Base-by-base conservation (phyloP, 371 early-diverging fungal species). In the Mortierella sp. region DNA sequence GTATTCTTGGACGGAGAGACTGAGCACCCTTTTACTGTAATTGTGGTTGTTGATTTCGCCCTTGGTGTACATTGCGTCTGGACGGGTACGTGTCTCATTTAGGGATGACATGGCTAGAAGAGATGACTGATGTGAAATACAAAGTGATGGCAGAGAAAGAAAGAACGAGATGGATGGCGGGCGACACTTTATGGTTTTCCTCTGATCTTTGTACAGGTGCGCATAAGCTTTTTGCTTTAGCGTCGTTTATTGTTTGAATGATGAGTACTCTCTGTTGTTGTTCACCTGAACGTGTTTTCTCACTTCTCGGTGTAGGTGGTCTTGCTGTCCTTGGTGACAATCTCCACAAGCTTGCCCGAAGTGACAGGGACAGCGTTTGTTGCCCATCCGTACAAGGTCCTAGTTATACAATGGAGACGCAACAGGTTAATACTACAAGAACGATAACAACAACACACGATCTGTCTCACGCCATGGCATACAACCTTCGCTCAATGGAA, bases 281-380 rank as follows among this genome's bases (percentile, higher is more conserved):
- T 60, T 16, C 34, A 2, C 8, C 31, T 31, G 34, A 31, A 16
- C 63, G 3, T 9, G 28, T 14, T 34, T 3, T 31, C 74, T 48
- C 82, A 81, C 76, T 85, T 85, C 82, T 85, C 86, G 50, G 77
- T 79, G 80, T 77, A 94, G 9, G 85, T 79, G 50, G 95, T 93
- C 77, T 90, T 79, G 60, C 90, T 89, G 26, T 89, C 81, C 76
- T 89, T 81, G 70, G 94, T 93, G 16, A 89, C 85, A 34, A 92
- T 88, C 71, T 90, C 88, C 7, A 93, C 84, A 16, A 93, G 75
- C 76, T 90, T 93, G 34, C 95, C 95, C 50, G 87, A 91, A n/a
- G 88, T 87, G 71, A 91, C 77, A 9, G 88, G 78, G 48, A 88
- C 76, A 19, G 75, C 71, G 28, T 90, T 89, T 21, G 88, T 88